Percentiles rank a stretch among this genome's conserved stretches.
Evolutionary conservation across 371 early-diverging fungal genomes (phyloP).

Genomic region (Zychaea mexicana): DNA sequence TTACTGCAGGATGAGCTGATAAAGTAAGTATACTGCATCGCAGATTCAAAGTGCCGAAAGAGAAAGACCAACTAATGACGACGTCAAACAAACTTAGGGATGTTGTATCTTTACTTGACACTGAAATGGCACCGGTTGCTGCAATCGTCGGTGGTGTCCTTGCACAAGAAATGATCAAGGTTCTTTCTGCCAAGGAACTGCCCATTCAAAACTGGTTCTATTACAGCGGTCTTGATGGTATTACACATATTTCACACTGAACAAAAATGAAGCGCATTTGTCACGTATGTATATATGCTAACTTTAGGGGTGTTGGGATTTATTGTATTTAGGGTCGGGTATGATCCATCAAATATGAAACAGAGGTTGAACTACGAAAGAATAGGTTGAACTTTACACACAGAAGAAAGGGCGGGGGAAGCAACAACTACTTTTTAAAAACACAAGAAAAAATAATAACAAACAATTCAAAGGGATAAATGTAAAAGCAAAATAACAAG

Average conservation of each 20-base stretch:
- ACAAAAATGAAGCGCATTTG: background rate
- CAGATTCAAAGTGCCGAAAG: too few relatives aligned
- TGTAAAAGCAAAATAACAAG: background rate
- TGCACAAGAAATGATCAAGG: conserved; percentile 88
- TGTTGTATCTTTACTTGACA: conserved; percentile 36
- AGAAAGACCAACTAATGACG: background rate
- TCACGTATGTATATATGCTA: background rate
- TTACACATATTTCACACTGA: background rate
- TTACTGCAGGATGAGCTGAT: conserved; percentile 52
- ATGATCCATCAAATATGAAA: conserved; percentile 7
- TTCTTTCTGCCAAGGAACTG: conserved; percentile 75
- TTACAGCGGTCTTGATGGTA: conserved; percentile 72
- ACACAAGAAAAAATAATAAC: background rate
- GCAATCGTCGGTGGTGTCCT: conserved; percentile 89
- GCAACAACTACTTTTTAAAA: background rate
- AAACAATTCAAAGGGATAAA: background rate
- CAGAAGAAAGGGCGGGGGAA: background rate
- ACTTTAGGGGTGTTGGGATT: background rate
- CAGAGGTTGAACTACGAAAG: background rate
- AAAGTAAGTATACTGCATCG: conserved; percentile 48
- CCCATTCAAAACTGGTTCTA: conserved; percentile 85
- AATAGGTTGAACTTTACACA: too few relatives aligned
- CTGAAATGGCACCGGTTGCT: conserved; percentile 77
- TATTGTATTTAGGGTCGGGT: conserved; percentile 5
- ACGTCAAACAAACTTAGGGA: too few relatives aligned